A percentile compares a stretch with the other conserved stretches of the same genome.
Conservation (phyloP, 495 filamentous ascomycete species). For the Ascodesmis nigricans region DNA sequence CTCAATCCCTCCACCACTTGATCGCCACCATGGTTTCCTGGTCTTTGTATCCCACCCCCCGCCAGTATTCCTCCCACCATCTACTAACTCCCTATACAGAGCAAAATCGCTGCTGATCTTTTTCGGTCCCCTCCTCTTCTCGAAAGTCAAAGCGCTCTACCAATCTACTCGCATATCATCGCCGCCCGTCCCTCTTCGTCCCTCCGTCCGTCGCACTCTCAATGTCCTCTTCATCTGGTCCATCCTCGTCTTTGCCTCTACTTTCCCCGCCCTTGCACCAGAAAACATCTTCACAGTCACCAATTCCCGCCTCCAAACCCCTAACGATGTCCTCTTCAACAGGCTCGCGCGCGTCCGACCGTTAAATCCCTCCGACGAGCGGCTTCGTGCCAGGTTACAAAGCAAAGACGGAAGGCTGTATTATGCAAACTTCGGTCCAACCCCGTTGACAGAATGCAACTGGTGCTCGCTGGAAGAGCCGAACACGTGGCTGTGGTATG, state of each 20-base stretch:
- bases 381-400: conserved; percentile 42
- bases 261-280: conserved; percentile 46
- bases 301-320: conserved; percentile 52
- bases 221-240: conserved; percentile 37
- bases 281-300: conserved; percentile 66
- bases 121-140: conserved; percentile 67
- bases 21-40: too few species aligned
- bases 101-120: conserved; percentile 58
- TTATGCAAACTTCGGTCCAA: conserved; percentile 64
- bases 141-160: conserved; percentile 48
- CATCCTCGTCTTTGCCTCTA: conserved; percentile 35
- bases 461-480: conserved; percentile 63
- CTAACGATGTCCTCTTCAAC: conserved; percentile 62
- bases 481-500: conserved; percentile 55
- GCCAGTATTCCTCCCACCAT: too few species aligned
- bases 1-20: too few species aligned
- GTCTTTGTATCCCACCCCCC: too few species aligned
- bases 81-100: too few species aligned
- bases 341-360: conserved; percentile 43
- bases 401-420: conserved; percentile 50
- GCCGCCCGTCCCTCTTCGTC: conserved; percentile 38
- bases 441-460: conserved; percentile 44
- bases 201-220: conserved; percentile 30
- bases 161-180: conserved; percentile 29
- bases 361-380: conserved; percentile 38